phyloP scores from a whole-genome alignment of 495 filamentous ascomycete species.

The Darksidea phi region DNA sequence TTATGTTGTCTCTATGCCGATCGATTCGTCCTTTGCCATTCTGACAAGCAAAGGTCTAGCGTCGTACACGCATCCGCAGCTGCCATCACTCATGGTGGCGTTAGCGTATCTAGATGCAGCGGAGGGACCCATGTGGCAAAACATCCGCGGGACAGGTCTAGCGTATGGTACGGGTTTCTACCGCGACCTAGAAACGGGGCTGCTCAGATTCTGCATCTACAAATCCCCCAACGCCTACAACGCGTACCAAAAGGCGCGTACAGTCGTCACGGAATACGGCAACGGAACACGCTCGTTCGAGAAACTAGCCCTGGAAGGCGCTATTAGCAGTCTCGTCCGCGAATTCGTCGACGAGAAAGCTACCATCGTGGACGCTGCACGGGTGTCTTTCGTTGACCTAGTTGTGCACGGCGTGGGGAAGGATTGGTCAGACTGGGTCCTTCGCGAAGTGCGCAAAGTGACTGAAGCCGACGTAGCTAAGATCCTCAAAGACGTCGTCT shows the following conservation, averaged over 20 bases:
- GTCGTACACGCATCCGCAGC: conserved; percentile 68
- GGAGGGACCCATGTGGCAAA: conserved; percentile 91
- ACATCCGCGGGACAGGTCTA: conserved; percentile 85
- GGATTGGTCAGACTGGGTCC: conserved; percentile 72
- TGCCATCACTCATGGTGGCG: conserved; percentile 84
- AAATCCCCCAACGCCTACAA: conserved; percentile 86
- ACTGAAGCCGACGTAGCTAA: conserved; percentile 72
- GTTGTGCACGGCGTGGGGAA: conserved; percentile 75
- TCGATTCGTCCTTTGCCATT: conserved; percentile 88
- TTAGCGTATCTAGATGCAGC: conserved; percentile 87
- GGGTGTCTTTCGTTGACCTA: conserved; percentile 75
- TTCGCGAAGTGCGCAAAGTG: conserved; percentile 73
- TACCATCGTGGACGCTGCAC: conserved; percentile 75
- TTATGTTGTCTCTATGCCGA: conserved; percentile 83
- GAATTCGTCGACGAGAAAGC: conserved; percentile 81
- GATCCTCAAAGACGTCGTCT: conserved; percentile 69
- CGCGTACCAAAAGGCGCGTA: conserved; percentile 73
- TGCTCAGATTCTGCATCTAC: conserved; percentile 78
- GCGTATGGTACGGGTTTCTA: conserved; percentile 82
- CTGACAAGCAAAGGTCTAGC: conserved; percentile 70
- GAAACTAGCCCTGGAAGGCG: conserved; percentile 79
- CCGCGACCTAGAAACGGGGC: conserved; percentile 72
- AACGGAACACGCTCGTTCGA: conserved; percentile 66
- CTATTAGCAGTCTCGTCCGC: conserved; percentile 83
- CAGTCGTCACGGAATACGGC: conserved; percentile 70